Conservation (phyloP, 192 early-diverging fungal genomes). For the Thoreauomyces humboldtii region DNA sequence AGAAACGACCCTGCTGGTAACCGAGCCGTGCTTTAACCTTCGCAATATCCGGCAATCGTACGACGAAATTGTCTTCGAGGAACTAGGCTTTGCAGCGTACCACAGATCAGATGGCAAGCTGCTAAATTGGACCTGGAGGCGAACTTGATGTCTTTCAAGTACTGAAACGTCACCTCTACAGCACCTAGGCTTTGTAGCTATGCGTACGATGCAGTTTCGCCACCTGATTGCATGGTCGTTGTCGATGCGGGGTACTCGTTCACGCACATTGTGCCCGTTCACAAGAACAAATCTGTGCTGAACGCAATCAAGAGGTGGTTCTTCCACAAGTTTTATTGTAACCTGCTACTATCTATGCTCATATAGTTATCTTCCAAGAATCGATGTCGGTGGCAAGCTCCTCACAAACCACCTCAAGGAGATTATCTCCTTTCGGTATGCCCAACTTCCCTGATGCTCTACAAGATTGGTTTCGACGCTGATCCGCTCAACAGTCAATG, state of each 20-base stretch:
- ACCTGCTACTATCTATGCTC: neutral
- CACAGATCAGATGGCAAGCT: slow-evolving; percentile 17
- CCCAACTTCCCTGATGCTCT: neutral
- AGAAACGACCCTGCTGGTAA: slow-evolving; percentile 61
- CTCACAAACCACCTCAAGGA: slow-evolving; percentile 88
- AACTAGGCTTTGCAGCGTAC: slow-evolving; percentile 63
- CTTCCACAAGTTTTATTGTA: neutral
- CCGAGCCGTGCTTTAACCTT: slow-evolving; percentile 81
- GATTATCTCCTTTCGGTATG: slow-evolving; percentile 80
- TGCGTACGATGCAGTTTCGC: neutral
- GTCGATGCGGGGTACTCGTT: slow-evolving; percentile 81
- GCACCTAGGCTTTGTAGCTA: neutral
- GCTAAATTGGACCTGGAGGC: no score
- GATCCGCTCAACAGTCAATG: slow-evolving; percentile 51
- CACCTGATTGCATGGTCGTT: slow-evolving; percentile 41
- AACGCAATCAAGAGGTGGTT: slow-evolving; percentile 60
- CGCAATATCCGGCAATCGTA: slow-evolving; percentile 63
- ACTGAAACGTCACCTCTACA: neutral
- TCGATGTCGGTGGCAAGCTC: slow-evolving; percentile 83
- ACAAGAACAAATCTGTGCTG: slow-evolving; percentile 50
- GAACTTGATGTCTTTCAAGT: no score
- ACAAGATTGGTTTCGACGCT: neutral
- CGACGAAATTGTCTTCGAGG: slow-evolving; percentile 86
- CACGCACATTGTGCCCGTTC: slow-evolving; percentile 74
- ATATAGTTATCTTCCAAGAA: slow-evolving; percentile 31